Percentiles rank a stretch among this genome's conserved stretches.
phyloP scores from a whole-genome alignment of 495 filamentous ascomycete genomes.

The Trichoderma asperelloides region DNA sequence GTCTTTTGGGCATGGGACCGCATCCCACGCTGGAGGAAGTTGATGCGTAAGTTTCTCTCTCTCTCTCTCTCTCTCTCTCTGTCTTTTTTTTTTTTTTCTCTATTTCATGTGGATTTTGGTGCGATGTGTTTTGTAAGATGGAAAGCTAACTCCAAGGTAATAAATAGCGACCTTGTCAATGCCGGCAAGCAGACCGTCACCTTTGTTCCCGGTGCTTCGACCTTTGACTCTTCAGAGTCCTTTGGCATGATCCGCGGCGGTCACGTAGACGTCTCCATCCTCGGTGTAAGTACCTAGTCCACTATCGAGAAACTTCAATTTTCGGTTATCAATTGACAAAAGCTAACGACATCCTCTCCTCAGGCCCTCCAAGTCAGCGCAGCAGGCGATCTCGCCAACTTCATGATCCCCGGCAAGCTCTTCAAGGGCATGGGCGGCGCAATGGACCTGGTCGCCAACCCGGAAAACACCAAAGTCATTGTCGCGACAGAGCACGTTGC shows the following conservation, averaged over 20 bases:
- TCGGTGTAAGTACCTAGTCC: slow-evolving; percentile 29
- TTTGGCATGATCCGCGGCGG: slow-evolving; percentile 56
- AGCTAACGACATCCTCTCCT: background rate
- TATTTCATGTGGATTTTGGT: too few relatives aligned
- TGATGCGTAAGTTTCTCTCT: slow-evolving; percentile 32
- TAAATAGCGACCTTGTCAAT: slow-evolving; percentile 47
- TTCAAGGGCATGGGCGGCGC: slow-evolving; percentile 59
- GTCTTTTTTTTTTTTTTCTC: background rate
- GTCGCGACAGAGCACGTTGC: slow-evolving; percentile 54
- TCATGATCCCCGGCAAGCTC: slow-evolving; percentile 55
- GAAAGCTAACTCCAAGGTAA: background rate
- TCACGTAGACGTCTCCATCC: slow-evolving; percentile 51
- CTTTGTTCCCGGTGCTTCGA: slow-evolving; percentile 44
- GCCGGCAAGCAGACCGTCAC: slow-evolving; percentile 56
- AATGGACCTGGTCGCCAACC: slow-evolving; percentile 55
- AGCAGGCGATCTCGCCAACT: slow-evolving; percentile 51
- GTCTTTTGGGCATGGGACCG: slow-evolving; percentile 52
- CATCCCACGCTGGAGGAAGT: slow-evolving; percentile 46
- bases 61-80: background rate
- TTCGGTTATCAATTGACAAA: too few relatives aligned
- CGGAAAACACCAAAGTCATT: slow-evolving; percentile 51
- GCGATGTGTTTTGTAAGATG: background rate
- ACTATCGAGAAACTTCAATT: background rate
- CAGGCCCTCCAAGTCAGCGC: slow-evolving; percentile 50
- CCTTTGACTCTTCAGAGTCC: slow-evolving; percentile 50